These are phyloP conservation scores for Crithidia fasciculata DNA, from an alignment of 208 protist species.

Conservation along the genomic window DNA sequence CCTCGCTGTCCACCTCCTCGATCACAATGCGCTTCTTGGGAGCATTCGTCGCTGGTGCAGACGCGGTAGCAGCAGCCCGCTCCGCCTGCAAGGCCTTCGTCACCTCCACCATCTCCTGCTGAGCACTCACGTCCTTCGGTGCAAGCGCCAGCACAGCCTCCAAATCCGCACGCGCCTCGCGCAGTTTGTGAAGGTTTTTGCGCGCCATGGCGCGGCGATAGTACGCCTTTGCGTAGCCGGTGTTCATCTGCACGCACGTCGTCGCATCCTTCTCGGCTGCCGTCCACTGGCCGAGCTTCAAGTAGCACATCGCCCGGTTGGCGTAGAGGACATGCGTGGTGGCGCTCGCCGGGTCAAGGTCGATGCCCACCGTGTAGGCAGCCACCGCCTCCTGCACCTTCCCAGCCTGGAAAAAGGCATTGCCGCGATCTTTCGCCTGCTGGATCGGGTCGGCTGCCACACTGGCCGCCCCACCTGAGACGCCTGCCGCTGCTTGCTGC, in stretches of 20 bases:
- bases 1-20: conserved; percentile 85
- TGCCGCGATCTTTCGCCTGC: conserved; percentile 80
- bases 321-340: conserved; percentile 82
- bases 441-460: conserved; percentile 46
- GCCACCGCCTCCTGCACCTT: conserved; percentile 79
- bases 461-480: neutral
- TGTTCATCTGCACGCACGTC: conserved; percentile 78
- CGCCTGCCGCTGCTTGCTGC: conserved; percentile 21
- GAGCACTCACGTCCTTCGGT: conserved; percentile 71
- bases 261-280: conserved; percentile 86
- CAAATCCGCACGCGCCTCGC: conserved; percentile 83
- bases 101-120: conserved; percentile 71
- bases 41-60: conserved; percentile 9
- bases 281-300: conserved; percentile 77
- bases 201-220: conserved; percentile 87
- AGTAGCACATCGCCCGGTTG: conserved; percentile 87
- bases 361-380: conserved; percentile 84
- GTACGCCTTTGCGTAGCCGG: conserved; percentile 87
- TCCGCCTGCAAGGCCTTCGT: conserved; percentile 76
- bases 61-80: conserved; percentile 26
- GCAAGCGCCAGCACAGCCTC: conserved; percentile 85
- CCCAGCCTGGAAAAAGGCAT: conserved; percentile 80
- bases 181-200: conserved; percentile 82
- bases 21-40: conserved; percentile 83
- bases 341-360: conserved; percentile 72